A percentile compares a stretch with the other conserved stretches of the same genome.
These are phyloP conservation scores for Zygoascus biomembranicola DNA, from an alignment of 805 yeast species.

Conservation along the genomic window DNA sequence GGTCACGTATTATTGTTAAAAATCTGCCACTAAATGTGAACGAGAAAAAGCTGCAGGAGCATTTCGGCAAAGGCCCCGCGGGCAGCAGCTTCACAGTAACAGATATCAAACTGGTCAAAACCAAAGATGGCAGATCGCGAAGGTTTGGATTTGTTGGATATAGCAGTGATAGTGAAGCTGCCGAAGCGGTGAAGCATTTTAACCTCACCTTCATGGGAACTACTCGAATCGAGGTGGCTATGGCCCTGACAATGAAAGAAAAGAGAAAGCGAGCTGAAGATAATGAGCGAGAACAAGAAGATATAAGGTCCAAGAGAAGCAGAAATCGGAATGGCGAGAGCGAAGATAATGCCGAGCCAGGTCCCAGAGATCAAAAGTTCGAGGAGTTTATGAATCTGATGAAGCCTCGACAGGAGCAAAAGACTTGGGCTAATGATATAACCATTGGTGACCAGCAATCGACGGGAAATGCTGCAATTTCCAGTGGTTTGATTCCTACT, in stretches of 20 bases:
- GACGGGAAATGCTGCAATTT: neutral
- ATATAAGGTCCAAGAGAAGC: conserved; percentile 28
- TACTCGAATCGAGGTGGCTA: conserved; percentile 62
- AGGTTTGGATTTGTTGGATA: conserved; percentile 91
- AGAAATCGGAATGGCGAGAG: conserved; percentile 21
- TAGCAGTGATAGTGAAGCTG: conserved; percentile 65
- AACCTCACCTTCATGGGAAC: conserved; percentile 78
- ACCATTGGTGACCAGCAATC: conserved; percentile 37
- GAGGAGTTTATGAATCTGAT: conserved; percentile 76
- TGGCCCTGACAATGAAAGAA: conserved; percentile 82
- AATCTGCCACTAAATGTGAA: conserved; percentile 73
- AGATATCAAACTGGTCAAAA: conserved; percentile 79
- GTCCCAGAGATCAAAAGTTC: conserved; percentile 40
- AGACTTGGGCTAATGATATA: conserved; percentile 63
- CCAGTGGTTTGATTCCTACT: neutral
- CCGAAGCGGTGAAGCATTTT: conserved; percentile 65
- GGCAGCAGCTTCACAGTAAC: conserved; percentile 51
- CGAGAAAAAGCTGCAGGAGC: conserved; percentile 62
- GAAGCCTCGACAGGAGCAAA: conserved; percentile 62
- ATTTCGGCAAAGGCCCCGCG: conserved; percentile 36
- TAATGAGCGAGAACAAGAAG: conserved; percentile 8
- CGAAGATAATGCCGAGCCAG: conserved; percentile 3
- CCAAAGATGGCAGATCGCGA: conserved; percentile 78
- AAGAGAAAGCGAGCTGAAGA: conserved; percentile 6
- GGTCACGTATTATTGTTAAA: conserved; percentile 84